These are phyloP conservation scores for Cinchona pubescens DNA, from an alignment of 257 asterid species.

Conservation along the genomic window DNA sequence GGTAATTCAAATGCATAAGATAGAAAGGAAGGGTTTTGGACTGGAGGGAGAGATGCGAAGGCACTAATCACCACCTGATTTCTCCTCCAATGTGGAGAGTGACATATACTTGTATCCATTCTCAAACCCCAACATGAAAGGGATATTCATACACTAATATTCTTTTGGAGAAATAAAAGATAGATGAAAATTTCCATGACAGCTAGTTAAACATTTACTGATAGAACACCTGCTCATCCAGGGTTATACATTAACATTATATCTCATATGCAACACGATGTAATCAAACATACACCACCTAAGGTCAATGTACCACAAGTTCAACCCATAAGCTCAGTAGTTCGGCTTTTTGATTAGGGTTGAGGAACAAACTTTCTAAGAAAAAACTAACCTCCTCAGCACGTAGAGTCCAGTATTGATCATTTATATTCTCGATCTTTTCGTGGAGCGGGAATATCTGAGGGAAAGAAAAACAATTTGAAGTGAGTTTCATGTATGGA, in stretches of 20 bases:
- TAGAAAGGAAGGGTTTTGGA: background rate
- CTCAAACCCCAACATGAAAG: slow-evolving; percentile 1
- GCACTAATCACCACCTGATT: background rate
- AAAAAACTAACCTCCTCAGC: slow-evolving; percentile 68
- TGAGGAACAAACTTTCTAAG: slow-evolving; percentile 3
- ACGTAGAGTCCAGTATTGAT: slow-evolving; percentile 82
- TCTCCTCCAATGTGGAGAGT: background rate
- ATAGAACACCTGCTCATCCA: background rate
- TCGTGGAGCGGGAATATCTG: slow-evolving; percentile 72
- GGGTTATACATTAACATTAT: background rate
- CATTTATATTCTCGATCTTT: slow-evolving; percentile 83
- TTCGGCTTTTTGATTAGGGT: background rate
- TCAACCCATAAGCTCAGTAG: background rate
- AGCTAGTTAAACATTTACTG: background rate
- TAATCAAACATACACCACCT: background rate
- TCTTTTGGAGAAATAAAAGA: background rate
- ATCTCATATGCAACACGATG: background rate
- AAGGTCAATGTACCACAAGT: background rate
- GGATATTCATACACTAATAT: background rate
- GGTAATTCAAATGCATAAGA: background rate
- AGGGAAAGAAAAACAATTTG: slow-evolving; percentile 10
- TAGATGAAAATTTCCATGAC: background rate
- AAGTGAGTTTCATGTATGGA: background rate
- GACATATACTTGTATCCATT: background rate
- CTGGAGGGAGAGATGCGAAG: background rate